phyloP scores from a whole-genome alignment of 108 stramenopile species.

The Skeletonema tropicum region DNA sequence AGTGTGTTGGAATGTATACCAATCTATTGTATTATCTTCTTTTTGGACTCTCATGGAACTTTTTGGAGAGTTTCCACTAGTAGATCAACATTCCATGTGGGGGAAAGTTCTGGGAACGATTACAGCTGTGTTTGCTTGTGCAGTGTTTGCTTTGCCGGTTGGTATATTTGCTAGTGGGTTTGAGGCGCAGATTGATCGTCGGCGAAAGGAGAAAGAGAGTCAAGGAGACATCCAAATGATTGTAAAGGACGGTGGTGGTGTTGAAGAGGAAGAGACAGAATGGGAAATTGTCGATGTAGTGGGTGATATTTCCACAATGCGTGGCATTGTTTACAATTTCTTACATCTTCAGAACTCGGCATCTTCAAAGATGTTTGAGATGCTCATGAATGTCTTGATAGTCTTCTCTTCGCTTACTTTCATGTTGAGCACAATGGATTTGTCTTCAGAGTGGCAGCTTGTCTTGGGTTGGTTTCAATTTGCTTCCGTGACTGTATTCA shows the following conservation, averaged over 20 bases:
- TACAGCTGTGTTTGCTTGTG: constrained; percentile 89
- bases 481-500: constrained; percentile 67
- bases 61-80: constrained; percentile 91
- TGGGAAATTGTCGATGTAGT: constrained; percentile 21
- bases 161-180: constrained; percentile 91
- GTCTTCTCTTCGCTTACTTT: constrained; percentile 70
- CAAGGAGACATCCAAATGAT: constrained; percentile 5
- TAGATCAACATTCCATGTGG: constrained; percentile 72
- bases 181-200: constrained; percentile 74
- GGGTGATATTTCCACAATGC: constrained; percentile 44
- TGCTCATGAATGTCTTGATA: constrained; percentile 59
- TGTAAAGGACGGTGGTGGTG: constrained; percentile 18
- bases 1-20: constrained; percentile 80
- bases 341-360: constrained; percentile 49
- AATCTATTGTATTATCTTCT: constrained; percentile 68
- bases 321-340: constrained; percentile 65
- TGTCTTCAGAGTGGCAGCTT: constrained; percentile 20
- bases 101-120: constrained; percentile 85
- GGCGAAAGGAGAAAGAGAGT: constrained; percentile 17
- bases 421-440: constrained; percentile 63
- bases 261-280: constrained; percentile 6
- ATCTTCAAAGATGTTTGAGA: constrained; percentile 54
- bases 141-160: constrained; percentile 89
- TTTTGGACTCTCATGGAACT: constrained; percentile 88
- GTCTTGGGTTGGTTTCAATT: constrained; percentile 67